Evolutionary conservation across 108 stramenopile species (phyloP).

Genomic region (Nitzschia putrida): DNA sequence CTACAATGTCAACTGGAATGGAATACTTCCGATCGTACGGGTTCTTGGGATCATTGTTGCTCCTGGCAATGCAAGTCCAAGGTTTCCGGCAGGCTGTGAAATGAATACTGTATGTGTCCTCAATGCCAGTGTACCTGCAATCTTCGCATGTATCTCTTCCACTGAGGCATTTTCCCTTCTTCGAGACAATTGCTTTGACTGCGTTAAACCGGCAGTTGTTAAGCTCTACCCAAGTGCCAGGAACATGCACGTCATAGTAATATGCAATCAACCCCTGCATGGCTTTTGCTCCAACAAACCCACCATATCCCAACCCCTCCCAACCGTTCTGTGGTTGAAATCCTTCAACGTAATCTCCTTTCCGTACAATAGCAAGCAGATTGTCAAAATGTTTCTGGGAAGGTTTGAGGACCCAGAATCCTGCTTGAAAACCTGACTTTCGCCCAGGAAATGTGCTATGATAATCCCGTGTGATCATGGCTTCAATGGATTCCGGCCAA

Average conservation of each 20-base stretch:
- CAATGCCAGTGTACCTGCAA: constrained; percentile 59
- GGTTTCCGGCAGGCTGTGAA: no score
- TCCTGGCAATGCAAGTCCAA: no score
- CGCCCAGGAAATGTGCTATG: constrained; percentile 46
- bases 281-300: constrained; percentile 69
- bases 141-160: constrained; percentile 57
- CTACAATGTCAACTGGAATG: no score
- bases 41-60: no score
- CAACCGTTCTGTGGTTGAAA: constrained; percentile 46
- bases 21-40: no score
- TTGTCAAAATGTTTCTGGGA: constrained; percentile 63
- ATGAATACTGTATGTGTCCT: no score
- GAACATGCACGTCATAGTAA: constrained; percentile 70
- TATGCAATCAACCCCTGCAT: constrained; percentile 70
- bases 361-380: constrained; percentile 73
- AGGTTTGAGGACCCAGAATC: constrained; percentile 88
- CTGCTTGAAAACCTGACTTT: constrained; percentile 84
- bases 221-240: constrained; percentile 64
- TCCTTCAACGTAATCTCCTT: constrained; percentile 74
- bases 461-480: constrained; percentile 75
- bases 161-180: constrained; percentile 54
- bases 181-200: constrained; percentile 44
- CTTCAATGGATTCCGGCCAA: constrained; percentile 33
- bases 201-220: constrained; percentile 87
- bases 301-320: constrained; percentile 76